Base-by-base conservation (phyloP, 495 filamentous ascomycete species). In the Sordaria brevicollis region DNA sequence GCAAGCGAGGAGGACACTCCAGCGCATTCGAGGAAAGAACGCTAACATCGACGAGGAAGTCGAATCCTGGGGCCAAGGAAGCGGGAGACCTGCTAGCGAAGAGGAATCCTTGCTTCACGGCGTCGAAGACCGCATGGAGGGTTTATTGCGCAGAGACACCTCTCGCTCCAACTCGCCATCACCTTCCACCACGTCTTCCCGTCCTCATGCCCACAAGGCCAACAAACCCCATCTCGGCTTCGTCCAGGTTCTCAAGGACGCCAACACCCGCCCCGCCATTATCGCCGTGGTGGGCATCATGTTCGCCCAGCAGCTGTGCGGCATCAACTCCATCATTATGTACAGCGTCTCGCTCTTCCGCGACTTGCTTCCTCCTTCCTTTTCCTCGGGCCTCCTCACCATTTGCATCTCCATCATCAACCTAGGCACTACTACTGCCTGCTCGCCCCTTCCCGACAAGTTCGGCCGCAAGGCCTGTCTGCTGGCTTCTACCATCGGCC, bases 281-380 rank as follows among this genome's bases (percentile, higher is more conserved):
- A 81, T 96, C 69, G 92, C 93, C 3, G 93, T 97, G 15, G 86
- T 94, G 21, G 92, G 89, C 4, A 89, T 97, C 72, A 98, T 98
- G 96, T 81, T 94, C 38, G 89, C 92, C 9, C 95, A 99, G 75
- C 95, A 99, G 76, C 84, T 99, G 29, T 91, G 88, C 35, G 94
- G 94, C 34, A 93, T 99, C 81, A 99, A 99, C 84, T 93, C 91
- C 68, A 93, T 98, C 73, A 89, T 99, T 78, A 97, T 99, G 93
- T 98, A 99, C 80, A 95, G 93, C 8, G 95, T 99, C 3, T 92
- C 91, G 4, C 87, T 98, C 2, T 84, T 99, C 38, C 86, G 89
- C 38, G 87, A 84, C 57, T 86, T 97, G 10, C 81, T 98, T 0
- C 91, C 91, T 8, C 88, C 90, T 31, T 90, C 86, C 35, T 31